phyloP scores from a whole-genome alignment of 805 yeast genomes.

The Candida nitratophila region DNA sequence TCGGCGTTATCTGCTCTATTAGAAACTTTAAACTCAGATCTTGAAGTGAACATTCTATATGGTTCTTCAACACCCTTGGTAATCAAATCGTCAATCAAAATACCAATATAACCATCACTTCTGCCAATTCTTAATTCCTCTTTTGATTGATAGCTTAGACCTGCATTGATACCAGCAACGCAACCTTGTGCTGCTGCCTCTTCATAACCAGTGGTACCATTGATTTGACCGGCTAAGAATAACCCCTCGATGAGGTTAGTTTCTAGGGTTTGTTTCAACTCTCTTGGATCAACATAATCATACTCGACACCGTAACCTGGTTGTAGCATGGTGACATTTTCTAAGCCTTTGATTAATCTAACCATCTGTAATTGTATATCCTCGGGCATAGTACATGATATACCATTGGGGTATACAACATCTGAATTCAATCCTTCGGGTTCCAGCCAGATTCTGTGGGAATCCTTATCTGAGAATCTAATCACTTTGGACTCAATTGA shows the following conservation, averaged over 20 bases:
- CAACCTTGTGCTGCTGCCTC: constrained; percentile 98
- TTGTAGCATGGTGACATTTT: constrained; percentile 78
- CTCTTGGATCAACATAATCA: constrained; percentile 93
- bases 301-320: constrained; percentile 99
- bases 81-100: constrained; percentile 85
- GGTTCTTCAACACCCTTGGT: constrained; percentile 97
- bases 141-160: constrained; percentile 38
- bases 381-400: constrained; percentile 92
- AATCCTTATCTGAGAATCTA: constrained; percentile 66
- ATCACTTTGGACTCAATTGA: constrained; percentile 87
- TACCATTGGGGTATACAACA: constrained; percentile 93
- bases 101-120: constrained; percentile 87
- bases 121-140: constrained; percentile 53
- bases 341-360: constrained; percentile 78
- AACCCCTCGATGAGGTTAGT: constrained; percentile 74
- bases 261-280: constrained; percentile 68
- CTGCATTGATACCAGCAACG: constrained; percentile 94
- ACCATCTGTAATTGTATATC: constrained; percentile 79
- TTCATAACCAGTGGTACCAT: constrained; percentile 98
- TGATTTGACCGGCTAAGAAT: constrained; percentile 92
- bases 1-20: constrained; percentile 96
- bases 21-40: constrained; percentile 88
- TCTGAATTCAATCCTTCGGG: constrained; percentile 90
- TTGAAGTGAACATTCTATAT: constrained; percentile 93
- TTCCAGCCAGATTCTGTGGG: constrained; percentile 89